Evolutionary conservation across 306 rosid genomes (phyloP), one percentile per base, ranked within the genome.

Genomic region (Quercus robur): DNA sequence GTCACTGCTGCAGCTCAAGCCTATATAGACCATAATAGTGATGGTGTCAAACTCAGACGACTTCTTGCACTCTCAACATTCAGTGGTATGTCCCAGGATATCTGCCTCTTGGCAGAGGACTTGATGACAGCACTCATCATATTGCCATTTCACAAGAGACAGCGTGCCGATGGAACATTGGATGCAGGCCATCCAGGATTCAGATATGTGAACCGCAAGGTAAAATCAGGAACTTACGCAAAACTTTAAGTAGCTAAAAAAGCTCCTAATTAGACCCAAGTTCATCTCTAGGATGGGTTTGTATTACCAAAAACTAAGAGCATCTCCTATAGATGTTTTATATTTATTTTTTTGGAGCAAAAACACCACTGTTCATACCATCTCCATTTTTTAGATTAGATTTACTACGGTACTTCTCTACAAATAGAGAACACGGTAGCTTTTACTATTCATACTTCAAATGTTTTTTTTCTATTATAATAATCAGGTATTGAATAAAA

Each of bases 181-280:
- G 92, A 88, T 71, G 70, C 74, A 3, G 97, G 94, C 70, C 84
- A 89, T 74, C 63, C 86, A 23, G 89, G 93, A 12, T 95, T 95
- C 84, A 85, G 97, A 85, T 86, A 88, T 38, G 98, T 95, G 23
- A 93, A 93, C 75, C 85, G 93, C 38, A 95, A 93, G 98, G 98
- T 95, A 89, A 84, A 61, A 17, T 41, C 73, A 44, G 6, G 4
- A 61, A 52, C 15, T 17, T 70, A 0, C 20, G 31, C 35, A 41
- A 30, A 21, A 55, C 49, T 26, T 56, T n/a, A 56, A 33, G 4
- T 11, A 15, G 15, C 4, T 26, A 26, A 52, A 56, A 58, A 9
- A 3, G 26, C 25, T 58, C 64, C 25, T 4, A 58, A 20, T 41
- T 41, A 41, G 8, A 41, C 11, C 8, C 11, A 9, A 31, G 33